These are phyloP conservation scores for Pezicula radicicola DNA, from an alignment of 2,329 filamentous ascomycete species.

Conservation along the genomic window DNA sequence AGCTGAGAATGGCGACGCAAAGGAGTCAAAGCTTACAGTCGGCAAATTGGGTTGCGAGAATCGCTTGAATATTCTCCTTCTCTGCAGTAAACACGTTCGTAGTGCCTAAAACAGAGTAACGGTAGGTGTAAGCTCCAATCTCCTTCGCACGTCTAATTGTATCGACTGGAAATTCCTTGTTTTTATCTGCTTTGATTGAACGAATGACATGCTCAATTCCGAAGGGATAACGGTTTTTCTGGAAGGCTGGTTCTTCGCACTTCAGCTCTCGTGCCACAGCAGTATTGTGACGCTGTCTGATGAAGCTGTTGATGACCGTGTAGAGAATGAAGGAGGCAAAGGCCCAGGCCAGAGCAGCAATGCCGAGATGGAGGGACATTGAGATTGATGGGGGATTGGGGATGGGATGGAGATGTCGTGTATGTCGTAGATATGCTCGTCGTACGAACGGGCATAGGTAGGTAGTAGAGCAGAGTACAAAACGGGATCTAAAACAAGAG, in stretches of 20 bases:
- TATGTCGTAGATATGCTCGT: too few relatives aligned
- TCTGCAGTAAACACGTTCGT: constrained; percentile 20
- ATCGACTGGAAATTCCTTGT: constrained; percentile 20
- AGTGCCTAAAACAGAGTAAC: constrained; percentile 16
- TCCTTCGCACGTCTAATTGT: constrained; percentile 29
- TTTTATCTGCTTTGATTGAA: constrained; percentile 18
- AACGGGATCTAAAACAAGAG: too few relatives aligned
- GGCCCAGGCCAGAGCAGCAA: constrained; percentile 3
- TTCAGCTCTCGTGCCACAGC: constrained; percentile 18
- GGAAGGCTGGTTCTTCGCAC: constrained; percentile 19
- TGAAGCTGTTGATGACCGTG: constrained; percentile 5
- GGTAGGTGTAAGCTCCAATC: constrained; percentile 26
- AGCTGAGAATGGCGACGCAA: constrained; percentile 58
- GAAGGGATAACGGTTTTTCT: constrained; percentile 18
- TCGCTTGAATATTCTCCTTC: constrained; percentile 49
- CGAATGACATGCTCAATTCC: constrained; percentile 23
- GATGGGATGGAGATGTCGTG: too few relatives aligned
- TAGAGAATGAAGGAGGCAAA: constrained; percentile 15
- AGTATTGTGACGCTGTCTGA: constrained; percentile 15
- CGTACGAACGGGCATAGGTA: too few relatives aligned
- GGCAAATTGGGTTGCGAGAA: constrained; percentile 49
- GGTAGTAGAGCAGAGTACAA: too few relatives aligned
- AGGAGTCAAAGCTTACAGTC: constrained; percentile 37
- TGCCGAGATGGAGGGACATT: too few relatives aligned
- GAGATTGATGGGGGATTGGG: too few relatives aligned